Conservation (phyloP, 164 flowering plant species). For the Aristolochia californica region DNA sequence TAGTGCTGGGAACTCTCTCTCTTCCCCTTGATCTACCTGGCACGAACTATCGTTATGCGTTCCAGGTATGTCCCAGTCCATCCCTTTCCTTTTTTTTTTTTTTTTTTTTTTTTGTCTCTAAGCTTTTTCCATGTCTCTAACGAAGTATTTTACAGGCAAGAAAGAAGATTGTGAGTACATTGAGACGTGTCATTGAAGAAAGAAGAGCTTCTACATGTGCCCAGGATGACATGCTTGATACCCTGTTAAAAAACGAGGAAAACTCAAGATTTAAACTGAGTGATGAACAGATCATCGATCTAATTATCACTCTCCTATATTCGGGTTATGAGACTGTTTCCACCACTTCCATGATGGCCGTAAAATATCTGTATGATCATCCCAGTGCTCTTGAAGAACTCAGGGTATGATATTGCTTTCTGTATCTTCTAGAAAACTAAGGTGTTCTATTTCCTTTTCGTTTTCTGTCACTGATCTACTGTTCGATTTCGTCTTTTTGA, state of each 20-base stretch:
- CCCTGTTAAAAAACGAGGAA: conserved; percentile 32
- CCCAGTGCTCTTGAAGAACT: conserved; percentile 51
- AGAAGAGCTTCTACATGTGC: conserved; percentile 34
- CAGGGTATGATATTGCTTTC: conserved; percentile 22
- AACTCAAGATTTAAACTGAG: conserved; percentile 24
- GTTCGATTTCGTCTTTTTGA: too few species aligned
- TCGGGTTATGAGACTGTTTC: conserved; percentile 77
- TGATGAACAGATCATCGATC: conserved; percentile 58
- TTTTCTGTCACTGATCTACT: too few species aligned
- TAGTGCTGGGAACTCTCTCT: conserved; percentile 77
- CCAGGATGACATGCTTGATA: conserved; percentile 44
- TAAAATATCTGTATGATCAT: conserved; percentile 67
- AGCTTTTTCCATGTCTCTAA: neutral
- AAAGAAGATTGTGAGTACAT: conserved; percentile 25
- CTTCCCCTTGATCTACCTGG: conserved; percentile 89
- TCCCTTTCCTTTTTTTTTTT: neutral
- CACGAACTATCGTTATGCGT: conserved; percentile 60
- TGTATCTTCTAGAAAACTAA: neutral
- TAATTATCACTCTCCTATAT: conserved; percentile 48
- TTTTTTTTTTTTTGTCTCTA: neutral
- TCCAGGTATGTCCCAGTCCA: conserved; percentile 32
- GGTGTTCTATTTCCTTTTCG: too few species aligned
- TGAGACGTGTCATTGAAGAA: conserved; percentile 32
- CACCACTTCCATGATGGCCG: conserved; percentile 66
- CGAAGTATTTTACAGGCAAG: conserved; percentile 35